phyloP scores from a whole-genome alignment of 179 eudicot species.

The Spinacia oleracea region DNA sequence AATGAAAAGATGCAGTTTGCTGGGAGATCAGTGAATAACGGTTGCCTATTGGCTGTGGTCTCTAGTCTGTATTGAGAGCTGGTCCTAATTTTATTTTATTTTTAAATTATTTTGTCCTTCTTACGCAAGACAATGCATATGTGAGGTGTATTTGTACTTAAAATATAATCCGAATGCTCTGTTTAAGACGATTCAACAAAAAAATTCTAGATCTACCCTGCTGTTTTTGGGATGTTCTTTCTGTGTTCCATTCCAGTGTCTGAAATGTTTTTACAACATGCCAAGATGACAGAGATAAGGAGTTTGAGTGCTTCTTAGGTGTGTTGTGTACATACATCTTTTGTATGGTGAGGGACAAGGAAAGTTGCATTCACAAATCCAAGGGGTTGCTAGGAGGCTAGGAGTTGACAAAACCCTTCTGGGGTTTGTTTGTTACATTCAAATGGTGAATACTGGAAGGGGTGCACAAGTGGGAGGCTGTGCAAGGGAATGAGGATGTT shows the following conservation, averaged over 20 bases:
- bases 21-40: not conserved
- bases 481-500: not conserved
- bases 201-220: not conserved
- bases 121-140: too few relatives aligned
- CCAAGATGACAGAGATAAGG: not conserved
- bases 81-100: too few relatives aligned
- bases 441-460: not conserved
- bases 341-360: not conserved
- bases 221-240: not conserved
- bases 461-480: not conserved
- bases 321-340: not conserved
- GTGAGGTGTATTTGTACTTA: too few relatives aligned
- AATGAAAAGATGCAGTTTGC: not conserved
- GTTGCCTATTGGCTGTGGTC: not conserved
- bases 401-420: too few relatives aligned
- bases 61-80: too few relatives aligned
- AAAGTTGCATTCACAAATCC: not conserved
- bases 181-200: not conserved
- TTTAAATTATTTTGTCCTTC: too few relatives aligned
- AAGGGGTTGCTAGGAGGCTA: too few relatives aligned
- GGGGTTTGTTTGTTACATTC: not conserved
- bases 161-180: not conserved
- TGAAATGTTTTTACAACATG: not conserved
- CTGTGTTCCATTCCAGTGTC: not conserved
- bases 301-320: not conserved